A percentile compares a stretch with the other conserved stretches of the same genome.
These are phyloP conservation scores for Orbilia ellipsospora DNA, from an alignment of 2,329 filamentous ascomycete genomes.

Conservation along the genomic window DNA sequence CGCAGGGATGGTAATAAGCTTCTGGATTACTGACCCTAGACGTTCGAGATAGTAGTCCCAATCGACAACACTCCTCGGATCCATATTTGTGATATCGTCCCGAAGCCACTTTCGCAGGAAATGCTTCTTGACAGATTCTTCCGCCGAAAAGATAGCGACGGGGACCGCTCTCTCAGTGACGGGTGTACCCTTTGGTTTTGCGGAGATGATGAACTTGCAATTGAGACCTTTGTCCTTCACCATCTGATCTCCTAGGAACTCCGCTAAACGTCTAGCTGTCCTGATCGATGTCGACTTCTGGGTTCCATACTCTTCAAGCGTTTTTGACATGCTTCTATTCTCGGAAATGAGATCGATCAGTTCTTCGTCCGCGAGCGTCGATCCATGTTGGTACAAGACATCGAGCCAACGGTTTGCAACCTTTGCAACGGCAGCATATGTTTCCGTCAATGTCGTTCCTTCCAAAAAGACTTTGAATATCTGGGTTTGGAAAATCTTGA, in stretches of 20 bases:
- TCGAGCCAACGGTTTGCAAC: constrained; percentile 98
- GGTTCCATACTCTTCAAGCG: constrained; percentile 90
- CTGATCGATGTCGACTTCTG: constrained; percentile 99
- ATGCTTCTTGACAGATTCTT: constrained; percentile 84
- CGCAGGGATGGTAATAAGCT: constrained; percentile 97
- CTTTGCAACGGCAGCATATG: constrained; percentile 89
- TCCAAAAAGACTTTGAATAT: constrained; percentile 99
- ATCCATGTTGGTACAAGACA: constrained; percentile 86
- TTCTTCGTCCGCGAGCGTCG: constrained; percentile 92
- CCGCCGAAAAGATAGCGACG: constrained; percentile 96
- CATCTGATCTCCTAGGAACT: constrained; percentile 98
- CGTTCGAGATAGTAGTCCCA: constrained; percentile 98
- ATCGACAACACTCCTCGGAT: constrained; percentile 88
- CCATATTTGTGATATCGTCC: constrained; percentile 89
- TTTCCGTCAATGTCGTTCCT: constrained; percentile 85
- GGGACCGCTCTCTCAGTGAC: constrained; percentile 95
- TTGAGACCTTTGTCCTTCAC: constrained; percentile 98
- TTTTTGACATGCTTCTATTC: constrained; percentile 98
- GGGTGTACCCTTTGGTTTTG: constrained; percentile 84
- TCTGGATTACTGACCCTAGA: constrained; percentile 96
- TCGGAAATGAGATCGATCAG: constrained; percentile 99
- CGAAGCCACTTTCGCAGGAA: constrained; percentile 96
- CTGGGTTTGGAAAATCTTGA: constrained; percentile 99
- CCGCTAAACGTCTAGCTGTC: constrained; percentile 90
- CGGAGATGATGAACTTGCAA: constrained; percentile 99